A percentile compares a stretch with the other conserved stretches of the same genome.
These are phyloP conservation scores for Cytidiella melzeri DNA, from an alignment of 768 basidiomycete genomes.

Conservation along the genomic window DNA sequence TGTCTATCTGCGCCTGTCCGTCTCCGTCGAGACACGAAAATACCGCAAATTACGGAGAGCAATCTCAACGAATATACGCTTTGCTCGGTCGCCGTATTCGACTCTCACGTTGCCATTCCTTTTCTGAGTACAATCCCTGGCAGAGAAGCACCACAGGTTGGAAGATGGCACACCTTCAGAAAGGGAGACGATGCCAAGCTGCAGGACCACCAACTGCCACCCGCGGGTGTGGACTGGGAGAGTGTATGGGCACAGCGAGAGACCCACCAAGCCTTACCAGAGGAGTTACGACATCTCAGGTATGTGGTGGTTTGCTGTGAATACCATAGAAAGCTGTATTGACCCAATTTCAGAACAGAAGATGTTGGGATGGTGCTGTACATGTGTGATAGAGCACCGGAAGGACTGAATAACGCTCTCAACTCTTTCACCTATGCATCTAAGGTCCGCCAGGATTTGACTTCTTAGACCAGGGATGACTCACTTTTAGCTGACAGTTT, in stretches of 20 bases:
- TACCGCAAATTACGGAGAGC: background rate
- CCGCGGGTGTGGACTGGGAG: conserved; percentile 40
- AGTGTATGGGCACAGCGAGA: conserved; percentile 39
- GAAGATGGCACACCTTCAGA: conserved; percentile 62
- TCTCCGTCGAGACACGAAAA: conserved; percentile 5
- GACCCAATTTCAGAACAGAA: conserved; percentile 18
- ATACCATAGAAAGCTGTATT: background rate
- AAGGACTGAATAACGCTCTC: conserved; percentile 46
- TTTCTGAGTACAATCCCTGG: conserved; percentile 67
- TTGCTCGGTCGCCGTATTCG: conserved; percentile 56
- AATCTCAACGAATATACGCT: conserved; percentile 28
- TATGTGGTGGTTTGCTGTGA: conserved; percentile 20
- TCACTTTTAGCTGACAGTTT: too few species aligned
- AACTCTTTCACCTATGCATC: conserved; percentile 36
- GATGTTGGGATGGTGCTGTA: conserved; percentile 37
- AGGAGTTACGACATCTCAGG: conserved; percentile 34
- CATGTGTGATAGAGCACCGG: conserved; percentile 51
- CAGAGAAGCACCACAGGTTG: conserved; percentile 52
- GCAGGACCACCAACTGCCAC: conserved; percentile 3
- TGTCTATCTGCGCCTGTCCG: conserved; percentile 54
- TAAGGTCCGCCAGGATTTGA: conserved; percentile 49
- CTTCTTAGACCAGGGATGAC: too few species aligned
- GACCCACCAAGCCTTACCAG: conserved; percentile 27
- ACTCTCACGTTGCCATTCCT: conserved; percentile 33
- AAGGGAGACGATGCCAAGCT: conserved; percentile 26